These are phyloP conservation scores for Taiwanofungus camphoratus DNA, from an alignment of 1,284 basidiomycete species.

Conservation along the genomic window DNA sequence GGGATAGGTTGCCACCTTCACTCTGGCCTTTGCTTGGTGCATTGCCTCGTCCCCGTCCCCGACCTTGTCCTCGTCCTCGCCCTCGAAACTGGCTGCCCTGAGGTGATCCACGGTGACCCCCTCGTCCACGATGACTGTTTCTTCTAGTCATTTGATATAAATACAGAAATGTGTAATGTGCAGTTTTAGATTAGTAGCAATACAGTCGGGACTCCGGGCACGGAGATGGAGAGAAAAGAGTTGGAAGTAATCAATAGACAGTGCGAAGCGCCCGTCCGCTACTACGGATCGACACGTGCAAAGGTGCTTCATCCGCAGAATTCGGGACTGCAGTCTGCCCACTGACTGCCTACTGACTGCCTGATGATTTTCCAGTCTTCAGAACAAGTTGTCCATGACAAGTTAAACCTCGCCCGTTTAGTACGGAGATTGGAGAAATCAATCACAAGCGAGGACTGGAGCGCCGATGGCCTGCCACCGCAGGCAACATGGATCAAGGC, in stretches of 20 bases:
- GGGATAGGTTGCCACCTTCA: conserved; percentile 16
- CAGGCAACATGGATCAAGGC: conserved; percentile 51
- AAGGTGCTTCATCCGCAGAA: too few relatives aligned
- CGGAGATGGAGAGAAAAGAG: conserved; percentile 1
- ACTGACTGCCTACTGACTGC: too few relatives aligned
- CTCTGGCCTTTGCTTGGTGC: conserved; percentile 5
- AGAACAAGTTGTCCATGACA: conserved; percentile 50
- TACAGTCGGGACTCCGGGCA: not conserved
- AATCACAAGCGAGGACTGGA: conserved; percentile 45
- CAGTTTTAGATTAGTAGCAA: conserved; percentile 2
- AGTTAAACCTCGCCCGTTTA: conserved; percentile 61
- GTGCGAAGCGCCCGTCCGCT: too few relatives aligned
- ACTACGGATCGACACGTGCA: too few relatives aligned
- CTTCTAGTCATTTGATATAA: conserved; percentile 22
- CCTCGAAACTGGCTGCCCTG: conserved; percentile 6
- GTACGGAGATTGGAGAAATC: conserved; percentile 56
- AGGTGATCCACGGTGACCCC: conserved; percentile 13
- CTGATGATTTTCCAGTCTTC: conserved; percentile 26
- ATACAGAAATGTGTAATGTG: conserved; percentile 16
- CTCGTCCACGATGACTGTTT: conserved; percentile 18
- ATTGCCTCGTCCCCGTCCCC: conserved; percentile 19
- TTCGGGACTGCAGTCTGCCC: too few relatives aligned
- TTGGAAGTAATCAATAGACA: too few relatives aligned
- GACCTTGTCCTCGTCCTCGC: conserved; percentile 21
- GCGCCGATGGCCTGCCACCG: conserved; percentile 25